Evolutionary conservation across 495 filamentous ascomycete species (phyloP).

Genomic region (Clavariopsis aquatica): DNA sequence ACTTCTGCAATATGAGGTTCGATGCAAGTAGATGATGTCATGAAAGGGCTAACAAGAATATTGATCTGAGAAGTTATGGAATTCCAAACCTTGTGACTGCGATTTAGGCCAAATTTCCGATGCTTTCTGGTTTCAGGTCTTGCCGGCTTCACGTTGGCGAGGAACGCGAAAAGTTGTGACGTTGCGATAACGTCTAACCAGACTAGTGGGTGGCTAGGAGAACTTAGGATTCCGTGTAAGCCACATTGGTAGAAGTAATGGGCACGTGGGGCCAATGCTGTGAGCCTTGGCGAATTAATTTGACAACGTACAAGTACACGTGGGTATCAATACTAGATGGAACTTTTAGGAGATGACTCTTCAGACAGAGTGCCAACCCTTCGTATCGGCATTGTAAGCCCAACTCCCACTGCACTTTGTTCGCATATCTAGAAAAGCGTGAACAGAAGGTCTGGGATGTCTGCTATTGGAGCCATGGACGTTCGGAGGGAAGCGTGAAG

Average conservation of each 20-base stretch:
- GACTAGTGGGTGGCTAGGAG: background rate
- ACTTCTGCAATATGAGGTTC: background rate
- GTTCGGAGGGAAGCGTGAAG: no score
- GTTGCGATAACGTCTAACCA: slow-evolving; percentile 21
- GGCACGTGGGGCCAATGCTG: no score
- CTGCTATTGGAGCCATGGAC: background rate
- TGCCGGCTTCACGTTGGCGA: slow-evolving; percentile 5
- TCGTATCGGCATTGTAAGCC: background rate
- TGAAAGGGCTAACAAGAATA: background rate
- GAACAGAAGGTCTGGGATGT: background rate
- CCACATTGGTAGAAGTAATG: no score
- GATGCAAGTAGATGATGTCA: background rate
- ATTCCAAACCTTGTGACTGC: background rate
- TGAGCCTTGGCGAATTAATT: no score
- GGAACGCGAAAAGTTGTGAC: slow-evolving; percentile 33
- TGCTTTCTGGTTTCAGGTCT: no score
- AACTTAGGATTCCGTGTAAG: background rate
- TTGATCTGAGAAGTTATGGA: background rate
- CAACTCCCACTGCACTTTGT: background rate
- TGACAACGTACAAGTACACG: background rate
- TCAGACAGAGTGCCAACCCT: background rate
- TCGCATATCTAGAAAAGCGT: background rate
- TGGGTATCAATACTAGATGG: slow-evolving; percentile 32
- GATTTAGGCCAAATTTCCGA: slow-evolving; percentile 5
- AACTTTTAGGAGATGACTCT: background rate